A percentile compares a stretch with the other conserved stretches of the same genome.
Evolutionary conservation across 1,284 basidiomycete genomes (phyloP).

Genomic region (Psilocybe mexicana): DNA sequence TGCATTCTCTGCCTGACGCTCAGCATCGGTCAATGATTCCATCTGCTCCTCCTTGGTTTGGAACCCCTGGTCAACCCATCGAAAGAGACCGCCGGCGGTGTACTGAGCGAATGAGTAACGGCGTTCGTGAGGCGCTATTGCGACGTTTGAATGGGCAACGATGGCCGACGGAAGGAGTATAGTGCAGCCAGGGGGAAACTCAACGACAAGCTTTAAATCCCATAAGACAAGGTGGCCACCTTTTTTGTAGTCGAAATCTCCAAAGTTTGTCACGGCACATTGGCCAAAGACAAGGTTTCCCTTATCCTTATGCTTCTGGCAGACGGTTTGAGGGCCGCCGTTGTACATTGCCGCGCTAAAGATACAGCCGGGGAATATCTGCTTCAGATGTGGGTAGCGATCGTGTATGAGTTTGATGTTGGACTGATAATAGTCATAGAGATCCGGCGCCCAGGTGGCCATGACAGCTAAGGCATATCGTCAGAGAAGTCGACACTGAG

Average conservation of each 20-base stretch:
- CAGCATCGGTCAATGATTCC: too few relatives aligned
- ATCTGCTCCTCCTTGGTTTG: background rate
- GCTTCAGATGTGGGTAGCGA: background rate
- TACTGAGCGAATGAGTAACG: conserved; percentile 19
- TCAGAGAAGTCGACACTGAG: too few relatives aligned
- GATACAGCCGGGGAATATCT: conserved; percentile 1
- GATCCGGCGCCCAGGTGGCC: too few relatives aligned
- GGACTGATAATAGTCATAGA: too few relatives aligned
- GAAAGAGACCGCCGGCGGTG: conserved; percentile 16
- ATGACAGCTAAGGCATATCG: too few relatives aligned
- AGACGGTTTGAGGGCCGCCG: conserved; percentile 12
- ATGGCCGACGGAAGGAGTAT: conserved; percentile 17
- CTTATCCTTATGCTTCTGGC: conserved; percentile 5
- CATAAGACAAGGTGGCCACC: conserved; percentile 21
- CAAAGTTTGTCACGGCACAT: conserved; percentile 17
- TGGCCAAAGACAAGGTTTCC: conserved; percentile 12
- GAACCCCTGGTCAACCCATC: conserved; percentile 17
- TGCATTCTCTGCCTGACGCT: too few relatives aligned
- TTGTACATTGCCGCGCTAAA: conserved; percentile 8
- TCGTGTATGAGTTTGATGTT: background rate
- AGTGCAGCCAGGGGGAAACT: conserved; percentile 19
- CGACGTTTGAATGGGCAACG: conserved; percentile 18
- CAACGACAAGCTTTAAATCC: conserved; percentile 14
- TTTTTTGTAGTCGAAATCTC: conserved; percentile 13
- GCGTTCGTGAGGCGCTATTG: conserved; percentile 2